Evolutionary conservation across 2,329 filamentous ascomycete species (phyloP).

Genomic region (Trichoderma arundinaceum): DNA sequence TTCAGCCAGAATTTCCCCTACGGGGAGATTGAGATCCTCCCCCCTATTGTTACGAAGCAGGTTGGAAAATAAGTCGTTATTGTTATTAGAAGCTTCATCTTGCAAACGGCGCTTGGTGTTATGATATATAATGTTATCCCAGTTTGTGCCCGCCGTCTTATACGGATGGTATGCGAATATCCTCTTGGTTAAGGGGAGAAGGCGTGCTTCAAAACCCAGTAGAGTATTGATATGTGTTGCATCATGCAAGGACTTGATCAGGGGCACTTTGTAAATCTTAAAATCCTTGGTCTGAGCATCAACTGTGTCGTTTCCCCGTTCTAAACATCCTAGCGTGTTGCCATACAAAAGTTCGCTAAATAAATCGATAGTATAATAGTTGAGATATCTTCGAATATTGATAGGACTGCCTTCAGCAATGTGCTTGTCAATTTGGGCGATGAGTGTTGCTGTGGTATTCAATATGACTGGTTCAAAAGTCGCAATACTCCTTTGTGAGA

Average conservation of each 20-base stretch:
- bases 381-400: too few species aligned
- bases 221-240: constrained; percentile 1
- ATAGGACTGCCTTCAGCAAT: too few species aligned
- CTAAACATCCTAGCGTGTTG: not conserved
- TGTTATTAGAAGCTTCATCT: not conserved
- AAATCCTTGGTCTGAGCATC: not conserved
- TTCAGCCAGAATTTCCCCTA: not conserved
- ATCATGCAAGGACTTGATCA: not conserved
- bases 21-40: not conserved
- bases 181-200: not conserved
- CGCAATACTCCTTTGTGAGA: too few species aligned
- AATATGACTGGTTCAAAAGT: too few species aligned
- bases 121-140: constrained; percentile 3
- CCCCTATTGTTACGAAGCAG: constrained; percentile 1
- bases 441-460: too few species aligned
- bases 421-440: too few species aligned
- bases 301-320: not conserved
- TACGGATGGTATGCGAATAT: not conserved
- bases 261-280: not conserved
- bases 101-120: not conserved
- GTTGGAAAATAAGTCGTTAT: not conserved
- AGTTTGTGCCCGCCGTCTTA: not conserved
- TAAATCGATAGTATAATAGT: too few species aligned
- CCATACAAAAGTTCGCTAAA: not conserved
- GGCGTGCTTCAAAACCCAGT: not conserved